These are phyloP conservation scores for Prunus dulcis DNA, from an alignment of 306 rosid genomes.

Conservation along the genomic window DNA sequence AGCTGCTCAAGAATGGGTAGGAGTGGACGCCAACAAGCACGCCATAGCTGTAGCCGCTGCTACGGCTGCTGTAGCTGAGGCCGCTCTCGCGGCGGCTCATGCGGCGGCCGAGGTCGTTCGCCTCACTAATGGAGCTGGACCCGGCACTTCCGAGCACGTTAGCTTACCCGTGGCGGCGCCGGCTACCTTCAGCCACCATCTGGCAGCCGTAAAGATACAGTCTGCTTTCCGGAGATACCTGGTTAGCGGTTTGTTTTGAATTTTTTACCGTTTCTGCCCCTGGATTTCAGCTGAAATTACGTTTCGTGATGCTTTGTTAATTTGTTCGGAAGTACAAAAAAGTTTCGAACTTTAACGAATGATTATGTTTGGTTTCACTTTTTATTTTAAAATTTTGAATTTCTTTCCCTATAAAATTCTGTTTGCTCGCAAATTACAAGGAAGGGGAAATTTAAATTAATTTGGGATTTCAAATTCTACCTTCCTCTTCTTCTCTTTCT, in stretches of 20 bases:
- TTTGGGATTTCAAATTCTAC: no score
- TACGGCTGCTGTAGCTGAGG: slow-evolving; percentile 90
- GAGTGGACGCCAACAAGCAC: slow-evolving; percentile 63
- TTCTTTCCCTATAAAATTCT: neutral
- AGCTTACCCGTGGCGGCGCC: neutral
- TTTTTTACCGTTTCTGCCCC: neutral
- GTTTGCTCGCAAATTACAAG: no score
- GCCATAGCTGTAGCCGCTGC: slow-evolving; percentile 95
- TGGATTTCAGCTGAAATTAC: neutral
- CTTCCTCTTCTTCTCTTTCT: neutral
- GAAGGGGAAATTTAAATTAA: no score
- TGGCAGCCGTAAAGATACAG: slow-evolving; percentile 65
- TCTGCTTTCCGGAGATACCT: slow-evolving; percentile 80
- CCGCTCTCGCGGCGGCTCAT: slow-evolving; percentile 88
- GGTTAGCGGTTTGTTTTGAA: slow-evolving; percentile 38
- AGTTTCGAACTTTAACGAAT: no score
- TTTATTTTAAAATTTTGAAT: neutral
- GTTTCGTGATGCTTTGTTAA: neutral
- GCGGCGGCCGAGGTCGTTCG: slow-evolving; percentile 92
- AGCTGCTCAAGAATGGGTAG: slow-evolving; percentile 19
- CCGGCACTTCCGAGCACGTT: neutral
- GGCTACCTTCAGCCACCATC: slow-evolving; percentile 9
- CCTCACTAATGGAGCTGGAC: slow-evolving; percentile 39
- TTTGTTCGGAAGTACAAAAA: neutral
- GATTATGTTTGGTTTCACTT: neutral